Conservation (phyloP, 345 rosid genomes). For the Eucalyptus cloeziana region DNA sequence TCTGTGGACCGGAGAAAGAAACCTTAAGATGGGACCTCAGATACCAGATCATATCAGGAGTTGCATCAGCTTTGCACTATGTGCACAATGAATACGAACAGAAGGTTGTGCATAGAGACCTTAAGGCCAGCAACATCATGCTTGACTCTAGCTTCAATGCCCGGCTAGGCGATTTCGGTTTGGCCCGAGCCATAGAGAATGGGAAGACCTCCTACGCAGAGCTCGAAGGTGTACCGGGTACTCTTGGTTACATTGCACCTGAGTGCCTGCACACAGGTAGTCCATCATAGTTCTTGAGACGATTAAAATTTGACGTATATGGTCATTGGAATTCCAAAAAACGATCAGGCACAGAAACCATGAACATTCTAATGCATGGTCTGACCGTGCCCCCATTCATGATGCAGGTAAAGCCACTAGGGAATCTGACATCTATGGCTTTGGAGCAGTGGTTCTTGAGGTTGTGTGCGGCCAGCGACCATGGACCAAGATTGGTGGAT, state of each 20-base stretch:
- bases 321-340: background rate
- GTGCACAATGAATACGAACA: conserved; percentile 26
- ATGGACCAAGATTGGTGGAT: conserved; percentile 5
- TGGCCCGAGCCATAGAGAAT: conserved; percentile 25
- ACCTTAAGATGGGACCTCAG: conserved; percentile 13
- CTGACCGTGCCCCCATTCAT: background rate
- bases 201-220: conserved; percentile 24
- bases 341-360: background rate
- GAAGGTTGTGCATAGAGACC: conserved; percentile 32
- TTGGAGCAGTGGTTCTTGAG: conserved; percentile 34
- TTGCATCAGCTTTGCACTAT: conserved; percentile 32
- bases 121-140: conserved; percentile 34
- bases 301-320: background rate
- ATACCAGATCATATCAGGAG: conserved; percentile 14
- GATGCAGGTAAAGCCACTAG: conserved; percentile 13
- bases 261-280: conserved; percentile 25
- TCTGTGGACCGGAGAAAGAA: background rate
- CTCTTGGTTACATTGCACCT: conserved; percentile 32
- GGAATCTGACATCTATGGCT: conserved; percentile 35
- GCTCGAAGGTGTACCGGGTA: conserved; percentile 16
- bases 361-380: background rate
- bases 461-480: conserved; percentile 21
- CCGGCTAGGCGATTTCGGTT: conserved; percentile 27
- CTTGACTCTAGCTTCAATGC: conserved; percentile 22
- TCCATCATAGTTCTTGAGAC: background rate